phyloP scores from a whole-genome alignment of 2,329 filamentous ascomycete species.

The Metarhizium sp. region DNA sequence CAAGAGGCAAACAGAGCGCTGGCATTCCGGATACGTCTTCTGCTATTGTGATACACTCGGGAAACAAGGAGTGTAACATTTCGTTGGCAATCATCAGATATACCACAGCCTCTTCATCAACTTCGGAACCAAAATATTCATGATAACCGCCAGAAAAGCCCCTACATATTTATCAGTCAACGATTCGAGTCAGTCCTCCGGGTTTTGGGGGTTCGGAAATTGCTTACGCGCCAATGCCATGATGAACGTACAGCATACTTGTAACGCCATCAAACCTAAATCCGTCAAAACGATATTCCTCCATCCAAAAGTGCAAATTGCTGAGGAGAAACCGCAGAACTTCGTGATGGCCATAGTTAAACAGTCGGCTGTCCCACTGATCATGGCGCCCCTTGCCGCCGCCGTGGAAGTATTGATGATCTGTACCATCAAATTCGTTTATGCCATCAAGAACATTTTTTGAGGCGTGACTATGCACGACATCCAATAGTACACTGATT shows the following conservation, averaged over 20 bases:
- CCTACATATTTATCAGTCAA: slow-evolving; percentile 30
- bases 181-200: not conserved
- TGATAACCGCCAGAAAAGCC: slow-evolving; percentile 97
- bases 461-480: slow-evolving; percentile 95
- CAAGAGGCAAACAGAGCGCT: slow-evolving; percentile 78
- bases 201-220: not conserved
- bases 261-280: slow-evolving; percentile 98
- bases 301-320: slow-evolving; percentile 98
- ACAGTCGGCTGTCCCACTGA: slow-evolving; percentile 90
- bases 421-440: slow-evolving; percentile 91
- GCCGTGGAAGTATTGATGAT: slow-evolving; percentile 92
- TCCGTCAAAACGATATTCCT: slow-evolving; percentile 92
- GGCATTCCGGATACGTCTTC: slow-evolving; percentile 99
- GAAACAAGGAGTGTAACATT: slow-evolving; percentile 85
- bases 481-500: slow-evolving; percentile 82
- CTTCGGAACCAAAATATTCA: slow-evolving; percentile 84
- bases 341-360: slow-evolving; percentile 95
- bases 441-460: slow-evolving; percentile 95
- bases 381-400: slow-evolving; percentile 81
- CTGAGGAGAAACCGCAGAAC: slow-evolving; percentile 92
- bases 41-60: slow-evolving; percentile 80
- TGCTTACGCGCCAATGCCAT: slow-evolving; percentile 89
- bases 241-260: slow-evolving; percentile 93
- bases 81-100: slow-evolving; percentile 97
- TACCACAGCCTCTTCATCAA: slow-evolving; percentile 88